Evolutionary conservation across 768 basidiomycete genomes (phyloP).

Genomic region (Trametes cubensis): DNA sequence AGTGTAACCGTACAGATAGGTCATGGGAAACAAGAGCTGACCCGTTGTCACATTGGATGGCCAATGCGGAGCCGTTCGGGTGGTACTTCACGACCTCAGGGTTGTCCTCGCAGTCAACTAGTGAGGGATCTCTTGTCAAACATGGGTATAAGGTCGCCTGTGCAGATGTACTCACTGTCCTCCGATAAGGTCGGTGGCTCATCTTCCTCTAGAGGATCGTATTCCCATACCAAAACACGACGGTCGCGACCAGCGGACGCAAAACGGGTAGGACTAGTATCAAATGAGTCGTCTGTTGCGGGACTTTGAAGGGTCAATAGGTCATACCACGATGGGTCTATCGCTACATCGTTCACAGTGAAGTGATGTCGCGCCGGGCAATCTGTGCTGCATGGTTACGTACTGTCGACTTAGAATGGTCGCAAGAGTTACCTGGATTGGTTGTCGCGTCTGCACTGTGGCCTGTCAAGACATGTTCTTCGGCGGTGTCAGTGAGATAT

Average conservation of each 20-base stretch:
- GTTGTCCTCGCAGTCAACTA: constrained; percentile 16
- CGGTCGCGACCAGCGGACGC: constrained; percentile 54
- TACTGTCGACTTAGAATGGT: neutral
- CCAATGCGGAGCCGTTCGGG: neutral
- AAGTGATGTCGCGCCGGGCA: constrained; percentile 45
- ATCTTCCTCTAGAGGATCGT: constrained; percentile 29
- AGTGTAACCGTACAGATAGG: too few relatives aligned
- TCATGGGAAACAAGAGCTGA: neutral
- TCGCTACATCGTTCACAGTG: constrained; percentile 56
- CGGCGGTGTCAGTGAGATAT: neutral
- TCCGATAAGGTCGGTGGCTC: constrained; percentile 4
- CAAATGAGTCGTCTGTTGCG: neutral
- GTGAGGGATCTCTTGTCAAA: neutral
- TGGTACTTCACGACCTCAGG: constrained; percentile 20
- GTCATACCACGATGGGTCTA: constrained; percentile 51
- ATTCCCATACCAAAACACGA: constrained; percentile 46
- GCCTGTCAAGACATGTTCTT: neutral
- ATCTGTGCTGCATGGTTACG: neutral
- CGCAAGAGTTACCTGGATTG: neutral
- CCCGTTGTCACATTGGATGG: constrained; percentile 24
- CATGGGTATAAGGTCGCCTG: neutral
- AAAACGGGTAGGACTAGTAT: constrained; percentile 41
- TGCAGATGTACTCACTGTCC: neutral
- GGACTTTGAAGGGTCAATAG: neutral
- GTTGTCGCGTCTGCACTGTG: neutral